A percentile compares a stretch with the other conserved stretches of the same genome.
These are phyloP conservation scores for Phytophthora crassamura DNA, from an alignment of 352 stramenopile species.

Conservation along the genomic window DNA sequence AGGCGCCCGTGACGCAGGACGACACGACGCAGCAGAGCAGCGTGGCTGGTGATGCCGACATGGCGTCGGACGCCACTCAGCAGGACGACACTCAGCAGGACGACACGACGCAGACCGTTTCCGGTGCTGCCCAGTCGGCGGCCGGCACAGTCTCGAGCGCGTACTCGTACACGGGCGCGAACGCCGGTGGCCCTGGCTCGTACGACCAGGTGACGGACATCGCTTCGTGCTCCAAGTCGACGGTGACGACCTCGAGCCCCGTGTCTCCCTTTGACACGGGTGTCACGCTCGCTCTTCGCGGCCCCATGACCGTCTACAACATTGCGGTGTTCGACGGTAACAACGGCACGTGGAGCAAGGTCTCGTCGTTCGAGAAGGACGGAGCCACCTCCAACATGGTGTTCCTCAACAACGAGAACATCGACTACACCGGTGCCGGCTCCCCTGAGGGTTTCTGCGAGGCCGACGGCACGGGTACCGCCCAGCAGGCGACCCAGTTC, in stretches of 20 bases:
- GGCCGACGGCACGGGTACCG: slow-evolving; percentile 53
- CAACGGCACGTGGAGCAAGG: slow-evolving; percentile 54
- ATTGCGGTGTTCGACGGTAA: slow-evolving; percentile 75
- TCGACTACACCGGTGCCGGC: slow-evolving; percentile 63
- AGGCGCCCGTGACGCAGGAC: slow-evolving; percentile 16
- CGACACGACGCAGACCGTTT: slow-evolving; percentile 25
- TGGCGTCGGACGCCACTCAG: slow-evolving; percentile 13
- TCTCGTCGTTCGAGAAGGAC: slow-evolving; percentile 71
- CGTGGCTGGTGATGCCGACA: slow-evolving; percentile 20
- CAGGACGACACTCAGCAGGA: slow-evolving; percentile 14
- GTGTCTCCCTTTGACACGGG: slow-evolving; percentile 73
- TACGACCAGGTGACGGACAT: slow-evolving; percentile 83
- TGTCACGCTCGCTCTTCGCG: slow-evolving; percentile 71
- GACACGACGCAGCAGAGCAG: slow-evolving; percentile 10
- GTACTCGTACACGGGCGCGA: slow-evolving; percentile 65
- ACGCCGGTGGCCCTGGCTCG: slow-evolving; percentile 57
- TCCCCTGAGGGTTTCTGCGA: slow-evolving; percentile 70
- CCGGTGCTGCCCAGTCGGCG: slow-evolving; percentile 35
- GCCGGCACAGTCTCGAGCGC: slow-evolving; percentile 45
- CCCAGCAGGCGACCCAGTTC: slow-evolving; percentile 52
- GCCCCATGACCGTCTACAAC: slow-evolving; percentile 71
- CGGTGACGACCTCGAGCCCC: slow-evolving; percentile 45
- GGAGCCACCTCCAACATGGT: slow-evolving; percentile 70
- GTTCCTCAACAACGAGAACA: slow-evolving; percentile 88
- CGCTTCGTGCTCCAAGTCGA: slow-evolving; percentile 53